phyloP scores from a whole-genome alignment of 2,329 filamentous ascomycete species.

The Trichoderma arundinaceum region DNA sequence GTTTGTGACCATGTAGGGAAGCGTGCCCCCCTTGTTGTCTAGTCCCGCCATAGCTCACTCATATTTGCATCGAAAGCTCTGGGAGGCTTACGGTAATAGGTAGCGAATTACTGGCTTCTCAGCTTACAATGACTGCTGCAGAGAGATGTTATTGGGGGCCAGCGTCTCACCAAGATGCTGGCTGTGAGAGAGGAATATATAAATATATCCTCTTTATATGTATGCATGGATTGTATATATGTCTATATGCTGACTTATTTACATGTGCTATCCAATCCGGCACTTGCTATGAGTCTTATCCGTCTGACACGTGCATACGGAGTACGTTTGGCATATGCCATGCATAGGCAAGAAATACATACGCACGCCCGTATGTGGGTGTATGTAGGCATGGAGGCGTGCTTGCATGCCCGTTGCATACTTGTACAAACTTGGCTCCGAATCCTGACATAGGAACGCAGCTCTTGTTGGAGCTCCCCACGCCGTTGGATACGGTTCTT shows the following conservation, averaged over 20 bases:
- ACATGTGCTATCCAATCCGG: not conserved
- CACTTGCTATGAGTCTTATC: not conserved
- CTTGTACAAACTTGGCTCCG: not conserved
- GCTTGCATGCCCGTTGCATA: slow-evolving; percentile 15
- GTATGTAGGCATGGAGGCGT: not conserved
- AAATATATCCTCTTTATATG: not conserved
- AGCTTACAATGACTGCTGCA: not conserved
- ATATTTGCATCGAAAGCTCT: not conserved
- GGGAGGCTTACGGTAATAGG: not conserved
- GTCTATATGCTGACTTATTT: not conserved
- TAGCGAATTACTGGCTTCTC: not conserved
- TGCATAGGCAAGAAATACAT: slow-evolving; percentile 27
- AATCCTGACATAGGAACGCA: slow-evolving; percentile 2
- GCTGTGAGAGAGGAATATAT: not conserved
- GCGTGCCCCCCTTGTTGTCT: not conserved
- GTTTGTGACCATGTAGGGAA: not conserved
- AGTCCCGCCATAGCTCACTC: not conserved
- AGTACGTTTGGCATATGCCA: slow-evolving; percentile 15
- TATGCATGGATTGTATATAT: not conserved
- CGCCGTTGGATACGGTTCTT: not conserved
- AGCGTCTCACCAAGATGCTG: not conserved
- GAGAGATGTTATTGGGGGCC: not conserved
- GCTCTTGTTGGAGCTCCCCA: not conserved
- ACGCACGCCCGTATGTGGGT: slow-evolving; percentile 13
- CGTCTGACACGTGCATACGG: slow-evolving; percentile 27